phyloP scores from a whole-genome alignment of 306 rosid genomes.

The Lagenaria siceraria region DNA sequence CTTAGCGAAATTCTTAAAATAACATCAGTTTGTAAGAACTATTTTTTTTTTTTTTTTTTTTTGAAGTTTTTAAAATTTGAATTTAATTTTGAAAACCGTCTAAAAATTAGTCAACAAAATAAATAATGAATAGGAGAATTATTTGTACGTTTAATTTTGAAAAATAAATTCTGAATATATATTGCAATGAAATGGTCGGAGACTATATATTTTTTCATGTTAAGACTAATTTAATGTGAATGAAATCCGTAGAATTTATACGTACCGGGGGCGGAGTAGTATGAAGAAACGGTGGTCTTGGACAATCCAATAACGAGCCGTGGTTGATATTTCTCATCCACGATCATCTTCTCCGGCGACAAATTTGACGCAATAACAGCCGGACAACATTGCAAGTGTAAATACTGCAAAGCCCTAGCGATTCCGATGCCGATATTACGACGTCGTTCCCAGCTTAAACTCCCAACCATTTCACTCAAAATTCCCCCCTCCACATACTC shows the following conservation, averaged over 20 bases:
- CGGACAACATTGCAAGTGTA: constrained; percentile 32
- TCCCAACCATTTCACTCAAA: constrained; percentile 27
- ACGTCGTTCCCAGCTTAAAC: constrained; percentile 55
- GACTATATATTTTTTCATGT: too few relatives aligned
- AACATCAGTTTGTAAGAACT: too few relatives aligned
- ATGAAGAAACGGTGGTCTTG: constrained; percentile 32
- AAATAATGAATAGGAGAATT: too few relatives aligned
- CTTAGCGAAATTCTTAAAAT: too few relatives aligned
- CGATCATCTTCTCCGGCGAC: constrained; percentile 41
- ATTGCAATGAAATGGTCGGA: too few relatives aligned
- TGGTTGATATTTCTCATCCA: constrained; percentile 38
- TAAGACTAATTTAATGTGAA: too few relatives aligned
- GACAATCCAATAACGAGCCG: constrained; percentile 22
- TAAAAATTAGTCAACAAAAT: too few relatives aligned
- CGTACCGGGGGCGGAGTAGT: constrained; percentile 63
- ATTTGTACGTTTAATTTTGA: too few relatives aligned
- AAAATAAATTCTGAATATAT: too few relatives aligned
- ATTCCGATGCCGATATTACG: constrained; percentile 44
- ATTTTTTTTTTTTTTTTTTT: too few relatives aligned
- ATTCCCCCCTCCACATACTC: constrained; percentile 29
- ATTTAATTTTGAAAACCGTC: too few relatives aligned
- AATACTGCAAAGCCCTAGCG: constrained; percentile 42
- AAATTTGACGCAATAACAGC: constrained; percentile 25
- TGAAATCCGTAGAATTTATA: not conserved
- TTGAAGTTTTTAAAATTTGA: too few relatives aligned